Evolutionary conservation across 75 land plant genomes (phyloP).

Genomic region (Adiantum capillusveneris): DNA sequence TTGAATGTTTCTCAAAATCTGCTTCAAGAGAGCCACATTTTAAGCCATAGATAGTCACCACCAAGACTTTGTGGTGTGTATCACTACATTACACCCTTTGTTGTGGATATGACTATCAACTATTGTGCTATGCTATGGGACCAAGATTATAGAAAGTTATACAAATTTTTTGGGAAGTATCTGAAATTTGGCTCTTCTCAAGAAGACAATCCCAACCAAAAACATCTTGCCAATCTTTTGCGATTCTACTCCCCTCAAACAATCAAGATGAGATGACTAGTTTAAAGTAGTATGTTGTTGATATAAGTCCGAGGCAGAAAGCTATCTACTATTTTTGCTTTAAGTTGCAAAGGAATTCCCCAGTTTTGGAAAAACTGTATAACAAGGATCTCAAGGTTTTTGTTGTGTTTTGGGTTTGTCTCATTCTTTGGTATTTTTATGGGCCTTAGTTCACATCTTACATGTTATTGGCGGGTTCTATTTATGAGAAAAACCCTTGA

Average conservation of each 20-base stretch:
- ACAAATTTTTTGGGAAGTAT: constrained; percentile 86
- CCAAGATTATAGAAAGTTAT: constrained; percentile 90
- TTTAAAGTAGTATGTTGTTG: constrained; percentile 81
- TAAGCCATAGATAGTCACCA: constrained; percentile 21
- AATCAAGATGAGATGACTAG: constrained; percentile 73
- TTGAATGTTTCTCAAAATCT: constrained; percentile 97
- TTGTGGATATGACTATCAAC: too few species aligned
- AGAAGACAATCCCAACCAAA: constrained; percentile 85
- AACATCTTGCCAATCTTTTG: constrained; percentile 81
- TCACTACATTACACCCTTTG: background rate
- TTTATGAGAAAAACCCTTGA: constrained; percentile 89
- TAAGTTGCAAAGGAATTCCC: constrained; percentile 86
- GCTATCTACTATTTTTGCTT: constrained; percentile 88
- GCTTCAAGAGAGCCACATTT: constrained; percentile 91
- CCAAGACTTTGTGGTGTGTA: background rate
- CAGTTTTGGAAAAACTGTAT: constrained; percentile 75
- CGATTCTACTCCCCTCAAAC: constrained; percentile 88
- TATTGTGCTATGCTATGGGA: background rate
- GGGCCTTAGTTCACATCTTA: background rate
- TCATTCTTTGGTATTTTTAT: background rate
- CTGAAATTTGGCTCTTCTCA: constrained; percentile 75
- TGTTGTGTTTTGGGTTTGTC: background rate
- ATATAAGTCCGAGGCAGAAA: constrained; percentile 96
- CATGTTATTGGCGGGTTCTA: constrained; percentile 47
- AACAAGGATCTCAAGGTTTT: constrained; percentile 72